Evolutionary conservation across 225 moss, liverwort and hornwort species (phyloP).

Genomic region (Thuidium tamariscinum): DNA sequence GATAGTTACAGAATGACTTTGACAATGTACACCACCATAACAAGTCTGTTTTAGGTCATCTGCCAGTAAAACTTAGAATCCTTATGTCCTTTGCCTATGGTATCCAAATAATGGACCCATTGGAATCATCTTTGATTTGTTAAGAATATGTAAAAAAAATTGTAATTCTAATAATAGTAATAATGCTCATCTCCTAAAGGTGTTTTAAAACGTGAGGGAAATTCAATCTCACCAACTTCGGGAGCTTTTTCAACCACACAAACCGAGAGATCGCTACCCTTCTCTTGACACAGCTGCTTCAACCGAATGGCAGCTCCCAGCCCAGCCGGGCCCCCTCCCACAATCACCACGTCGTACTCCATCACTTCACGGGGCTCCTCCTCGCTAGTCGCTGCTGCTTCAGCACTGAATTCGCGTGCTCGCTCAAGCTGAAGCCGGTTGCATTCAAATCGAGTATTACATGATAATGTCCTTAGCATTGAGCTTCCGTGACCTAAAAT

Average conservation of each 20-base stretch:
- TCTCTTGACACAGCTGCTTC: conserved; percentile 68
- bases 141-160: background rate
- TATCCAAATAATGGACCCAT: background rate
- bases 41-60: background rate
- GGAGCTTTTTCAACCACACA: conserved; percentile 79
- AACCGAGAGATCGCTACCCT: conserved; percentile 47
- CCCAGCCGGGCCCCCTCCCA: conserved; percentile 82
- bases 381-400: background rate
- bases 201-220: background rate
- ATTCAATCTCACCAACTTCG: conserved; percentile 51
- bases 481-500: background rate
- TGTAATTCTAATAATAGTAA: background rate
- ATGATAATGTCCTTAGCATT: background rate
- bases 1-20: background rate
- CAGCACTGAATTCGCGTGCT: conserved; percentile 12
- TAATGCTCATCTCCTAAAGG: background rate
- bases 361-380: conserved; percentile 56
- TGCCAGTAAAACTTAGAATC: background rate
- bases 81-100: background rate
- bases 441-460: background rate
- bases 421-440: background rate
- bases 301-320: conserved; percentile 68
- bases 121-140: background rate
- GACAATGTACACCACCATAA: background rate
- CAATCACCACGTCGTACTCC: conserved; percentile 85